These are phyloP conservation scores for Entomortierella chlamydospora DNA, from an alignment of 192 early-diverging fungal species.

Conservation along the genomic window DNA sequence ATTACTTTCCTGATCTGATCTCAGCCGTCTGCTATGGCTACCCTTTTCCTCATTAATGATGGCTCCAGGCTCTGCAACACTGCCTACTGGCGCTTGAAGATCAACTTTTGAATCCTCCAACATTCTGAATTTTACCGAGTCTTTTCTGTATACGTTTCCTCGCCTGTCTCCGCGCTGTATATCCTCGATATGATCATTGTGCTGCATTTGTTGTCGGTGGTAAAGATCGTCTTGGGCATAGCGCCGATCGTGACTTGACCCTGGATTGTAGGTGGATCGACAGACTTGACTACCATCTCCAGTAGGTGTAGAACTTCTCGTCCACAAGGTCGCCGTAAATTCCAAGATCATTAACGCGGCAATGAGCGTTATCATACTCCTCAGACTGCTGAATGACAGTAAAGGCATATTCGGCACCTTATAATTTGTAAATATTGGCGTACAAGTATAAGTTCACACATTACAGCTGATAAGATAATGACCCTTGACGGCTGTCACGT, in stretches of 20 bases:
- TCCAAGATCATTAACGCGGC: slow-evolving; percentile 22
- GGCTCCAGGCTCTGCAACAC: not conserved
- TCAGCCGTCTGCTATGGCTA: not conserved
- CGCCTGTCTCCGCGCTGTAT: not conserved
- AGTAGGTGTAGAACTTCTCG: slow-evolving; percentile 5
- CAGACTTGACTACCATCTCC: not conserved
- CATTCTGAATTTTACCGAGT: not conserved
- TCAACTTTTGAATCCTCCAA: not conserved
- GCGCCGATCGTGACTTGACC: slow-evolving; percentile 13
- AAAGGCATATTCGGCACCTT: slow-evolving; percentile 17
- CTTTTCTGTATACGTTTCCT: not conserved
- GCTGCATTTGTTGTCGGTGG: slow-evolving; percentile 13
- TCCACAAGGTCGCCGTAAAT: slow-evolving; percentile 36
- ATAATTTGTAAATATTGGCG: too few relatives aligned
- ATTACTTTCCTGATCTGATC: not conserved
- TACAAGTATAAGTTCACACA: too few relatives aligned
- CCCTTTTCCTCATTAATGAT: not conserved
- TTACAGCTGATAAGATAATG: too few relatives aligned
- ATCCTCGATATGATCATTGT: not conserved
- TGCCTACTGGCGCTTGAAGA: not conserved
- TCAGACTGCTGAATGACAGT: slow-evolving; percentile 21
- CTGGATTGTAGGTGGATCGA: not conserved
- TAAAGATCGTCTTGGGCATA: not conserved
- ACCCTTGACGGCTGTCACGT: too few relatives aligned
- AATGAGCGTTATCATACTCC: slow-evolving; percentile 28